phyloP scores from a whole-genome alignment of 129 eudicot species.

The Flaveria bidentis region DNA sequence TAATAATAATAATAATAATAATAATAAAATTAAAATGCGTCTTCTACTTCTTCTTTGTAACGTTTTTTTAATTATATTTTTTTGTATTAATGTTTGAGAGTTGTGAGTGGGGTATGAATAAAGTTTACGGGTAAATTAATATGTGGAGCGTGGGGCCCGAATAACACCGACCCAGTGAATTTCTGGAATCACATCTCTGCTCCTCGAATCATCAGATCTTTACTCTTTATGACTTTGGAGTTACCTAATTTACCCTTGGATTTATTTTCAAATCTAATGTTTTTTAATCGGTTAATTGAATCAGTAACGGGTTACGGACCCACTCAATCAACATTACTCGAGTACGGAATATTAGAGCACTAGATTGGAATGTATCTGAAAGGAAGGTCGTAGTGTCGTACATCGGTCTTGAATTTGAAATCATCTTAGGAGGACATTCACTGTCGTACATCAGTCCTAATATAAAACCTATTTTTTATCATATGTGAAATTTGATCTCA shows the following conservation, averaged over 20 bases:
- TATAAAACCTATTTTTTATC: too few relatives aligned
- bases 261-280: not conserved
- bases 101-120: slow-evolving; percentile 31
- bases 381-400: too few relatives aligned
- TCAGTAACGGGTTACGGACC: too few relatives aligned
- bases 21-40: slow-evolving; percentile 18
- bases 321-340: too few relatives aligned
- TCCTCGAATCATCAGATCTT: slow-evolving; percentile 30
- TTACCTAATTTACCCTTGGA: slow-evolving; percentile 21
- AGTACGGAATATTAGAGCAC: too few relatives aligned
- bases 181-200: slow-evolving; percentile 40
- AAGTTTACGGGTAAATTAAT: slow-evolving; percentile 33
- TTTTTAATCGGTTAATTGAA: too few relatives aligned
- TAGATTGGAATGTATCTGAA: too few relatives aligned
- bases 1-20: slow-evolving; percentile 30
- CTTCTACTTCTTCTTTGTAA: not conserved
- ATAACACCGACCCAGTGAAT: slow-evolving; percentile 14
- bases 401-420: too few relatives aligned
- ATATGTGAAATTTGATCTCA: too few relatives aligned
- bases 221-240: not conserved
- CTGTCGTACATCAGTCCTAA: too few relatives aligned
- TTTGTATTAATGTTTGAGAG: slow-evolving; percentile 6
- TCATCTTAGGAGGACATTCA: too few relatives aligned
- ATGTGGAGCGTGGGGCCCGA: slow-evolving; percentile 37
- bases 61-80: too few relatives aligned